phyloP scores from a whole-genome alignment of 179 eudicot genomes.

The Heliamphora pulchella region DNA sequence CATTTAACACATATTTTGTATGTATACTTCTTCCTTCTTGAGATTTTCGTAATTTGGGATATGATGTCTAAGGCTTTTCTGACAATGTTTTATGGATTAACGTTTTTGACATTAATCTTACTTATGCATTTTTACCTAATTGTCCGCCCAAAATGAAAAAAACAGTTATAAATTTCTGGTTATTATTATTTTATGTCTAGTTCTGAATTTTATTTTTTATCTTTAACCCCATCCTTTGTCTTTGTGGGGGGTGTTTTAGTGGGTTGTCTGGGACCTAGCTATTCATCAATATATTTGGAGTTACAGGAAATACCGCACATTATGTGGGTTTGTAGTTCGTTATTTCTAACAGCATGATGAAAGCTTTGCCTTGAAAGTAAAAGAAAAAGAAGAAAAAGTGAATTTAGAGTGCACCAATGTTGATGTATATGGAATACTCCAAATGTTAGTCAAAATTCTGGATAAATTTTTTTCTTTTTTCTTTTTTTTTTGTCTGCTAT shows the following conservation, averaged over 20 bases:
- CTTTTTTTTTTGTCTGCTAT: too few species aligned
- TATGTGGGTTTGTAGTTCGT: neutral
- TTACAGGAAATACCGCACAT: neutral
- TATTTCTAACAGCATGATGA: neutral
- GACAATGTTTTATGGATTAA: neutral
- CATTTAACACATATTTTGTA: slow-evolving; percentile 78
- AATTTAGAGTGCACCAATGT: neutral
- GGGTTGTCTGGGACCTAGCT: too few species aligned
- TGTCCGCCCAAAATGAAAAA: neutral
- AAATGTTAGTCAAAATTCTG: neutral
- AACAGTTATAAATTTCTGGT: neutral
- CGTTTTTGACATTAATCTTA: neutral
- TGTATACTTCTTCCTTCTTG: slow-evolving; percentile 17
- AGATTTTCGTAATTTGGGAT: neutral
- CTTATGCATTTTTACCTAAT: neutral
- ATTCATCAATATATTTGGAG: neutral
- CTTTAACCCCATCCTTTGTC: neutral
- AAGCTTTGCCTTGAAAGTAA: neutral
- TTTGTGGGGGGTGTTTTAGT: too few species aligned
- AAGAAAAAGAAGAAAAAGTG: neutral
- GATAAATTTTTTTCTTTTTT: neutral
- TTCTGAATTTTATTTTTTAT: neutral
- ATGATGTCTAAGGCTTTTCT: neutral
- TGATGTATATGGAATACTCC: neutral
- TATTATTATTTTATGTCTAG: neutral